Evolutionary conservation across 2,329 filamentous ascomycete genomes (phyloP), one percentile per base, ranked within the genome.

Genomic region (Periconia digitata): DNA sequence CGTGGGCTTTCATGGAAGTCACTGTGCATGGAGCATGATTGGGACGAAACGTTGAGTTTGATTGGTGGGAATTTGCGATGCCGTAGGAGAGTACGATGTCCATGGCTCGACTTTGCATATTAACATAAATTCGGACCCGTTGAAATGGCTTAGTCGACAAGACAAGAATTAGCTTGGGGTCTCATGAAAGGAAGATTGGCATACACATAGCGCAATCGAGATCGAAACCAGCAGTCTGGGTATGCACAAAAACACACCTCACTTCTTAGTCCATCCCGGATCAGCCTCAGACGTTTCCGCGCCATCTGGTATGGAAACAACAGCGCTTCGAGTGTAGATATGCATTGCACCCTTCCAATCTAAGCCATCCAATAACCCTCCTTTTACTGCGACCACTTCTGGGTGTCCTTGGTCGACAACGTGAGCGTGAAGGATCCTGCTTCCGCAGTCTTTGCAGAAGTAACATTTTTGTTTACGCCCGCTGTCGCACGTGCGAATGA

Each of bases 271-370:
- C 20, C 51, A 58, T 20, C 46, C 53, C 13, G 80, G 80, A 47
- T 81, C 79, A 49, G 81, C 82, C 13, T 79, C 76, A 63, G 80
- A 79, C 6, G 72, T 68, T 70, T 85, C 82, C 22, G 77, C 79
- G 8, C 83, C 81, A 58, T 86, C 83, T 2, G 85, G 85, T 53
- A 89, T 87, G 27, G 84, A 81, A 16, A 87, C 77, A 76, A 89
- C 84, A 56, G 85, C 85, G 36, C 77, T 79, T 59, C 82, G 83
- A 17, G 83, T 85, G 81, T 83, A 88, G 58, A 89, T 84, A 72
- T 89, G 85, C 54, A 82, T 80, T 8, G 52, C 60, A 8, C 50
- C 53, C 32, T 35, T 54, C 61, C 59, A 65, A 6, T 66, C 53
- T 17, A 89, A 71, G 1, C 80, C 83, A 6, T 84, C 78, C 39